These are phyloP conservation scores for Yamadazyma sp. DNA, from an alignment of 805 yeast genomes.

Conservation along the genomic window DNA sequence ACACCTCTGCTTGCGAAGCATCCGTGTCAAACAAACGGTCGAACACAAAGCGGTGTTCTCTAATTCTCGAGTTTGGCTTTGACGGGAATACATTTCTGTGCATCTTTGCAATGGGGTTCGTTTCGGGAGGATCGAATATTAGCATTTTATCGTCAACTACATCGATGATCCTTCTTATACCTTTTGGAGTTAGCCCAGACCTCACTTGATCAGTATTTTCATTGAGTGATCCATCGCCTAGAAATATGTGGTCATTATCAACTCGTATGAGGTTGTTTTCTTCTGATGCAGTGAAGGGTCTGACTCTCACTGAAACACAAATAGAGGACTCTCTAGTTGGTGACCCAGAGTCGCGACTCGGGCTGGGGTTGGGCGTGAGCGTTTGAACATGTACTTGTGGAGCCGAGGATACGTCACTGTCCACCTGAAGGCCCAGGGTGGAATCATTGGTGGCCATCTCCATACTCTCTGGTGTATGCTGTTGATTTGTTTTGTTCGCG, in stretches of 20 bases:
- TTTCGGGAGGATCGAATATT: conserved; percentile 80
- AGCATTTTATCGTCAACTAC: conserved; percentile 86
- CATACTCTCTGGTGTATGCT: too few relatives aligned
- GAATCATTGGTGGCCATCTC: neutral
- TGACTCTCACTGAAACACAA: conserved; percentile 73
- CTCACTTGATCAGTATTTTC: conserved; percentile 2
- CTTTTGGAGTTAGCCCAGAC: conserved; percentile 35
- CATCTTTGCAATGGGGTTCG: conserved; percentile 57
- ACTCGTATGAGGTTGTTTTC: conserved; percentile 43
- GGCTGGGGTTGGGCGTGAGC: neutral
- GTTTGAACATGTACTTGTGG: neutral
- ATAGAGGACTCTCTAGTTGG: conserved; percentile 54
- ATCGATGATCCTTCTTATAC: conserved; percentile 67
- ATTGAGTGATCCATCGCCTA: conserved; percentile 55
- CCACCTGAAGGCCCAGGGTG: neutral
- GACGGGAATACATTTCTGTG: conserved; percentile 44
- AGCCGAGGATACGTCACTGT: neutral
- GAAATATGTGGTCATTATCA: conserved; percentile 41
- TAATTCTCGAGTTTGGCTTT: conserved; percentile 43
- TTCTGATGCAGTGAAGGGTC: conserved; percentile 76
- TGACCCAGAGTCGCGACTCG: neutral
- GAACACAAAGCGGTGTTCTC: conserved; percentile 80
- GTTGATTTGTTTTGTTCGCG: too few relatives aligned
- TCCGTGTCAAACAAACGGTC: conserved; percentile 73
- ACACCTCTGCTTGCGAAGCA: conserved; percentile 68